These are phyloP conservation scores for Batrachochytrium dendrobatidis DNA, from an alignment of 371 early-diverging fungal species.

Conservation along the genomic window DNA sequence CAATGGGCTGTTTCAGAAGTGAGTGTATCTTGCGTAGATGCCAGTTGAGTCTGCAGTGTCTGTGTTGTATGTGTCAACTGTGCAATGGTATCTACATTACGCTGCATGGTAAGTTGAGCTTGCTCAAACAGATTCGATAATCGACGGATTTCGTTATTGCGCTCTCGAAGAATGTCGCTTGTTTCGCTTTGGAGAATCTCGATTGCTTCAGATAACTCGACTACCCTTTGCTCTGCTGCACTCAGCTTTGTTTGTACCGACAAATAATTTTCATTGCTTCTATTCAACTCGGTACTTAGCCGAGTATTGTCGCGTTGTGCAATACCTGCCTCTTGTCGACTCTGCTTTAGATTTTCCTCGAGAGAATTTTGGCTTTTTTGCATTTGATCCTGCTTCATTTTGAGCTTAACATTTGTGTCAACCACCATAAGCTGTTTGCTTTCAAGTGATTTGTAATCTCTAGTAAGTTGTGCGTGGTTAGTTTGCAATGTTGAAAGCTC, in stretches of 20 bases:
- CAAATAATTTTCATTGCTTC: slow-evolving; percentile 7
- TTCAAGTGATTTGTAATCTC: slow-evolving; percentile 20
- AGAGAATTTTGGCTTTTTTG: slow-evolving; percentile 10
- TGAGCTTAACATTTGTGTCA: slow-evolving; percentile 20
- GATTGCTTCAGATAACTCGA: slow-evolving; percentile 26
- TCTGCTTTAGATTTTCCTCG: slow-evolving; percentile 3
- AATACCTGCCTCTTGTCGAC: slow-evolving; percentile 8
- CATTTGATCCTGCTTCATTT: slow-evolving; percentile 11
- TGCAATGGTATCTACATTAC: slow-evolving; percentile 18
- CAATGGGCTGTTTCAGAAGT: slow-evolving; percentile 25
- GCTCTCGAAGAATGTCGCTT: slow-evolving; percentile 20
- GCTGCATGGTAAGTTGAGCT: slow-evolving; percentile 17
- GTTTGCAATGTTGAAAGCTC: slow-evolving; percentile 13
- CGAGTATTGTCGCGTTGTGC: slow-evolving; percentile 8
- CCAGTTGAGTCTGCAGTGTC: slow-evolving; percentile 22
- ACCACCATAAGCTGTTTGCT: slow-evolving; percentile 16
- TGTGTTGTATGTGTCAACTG: slow-evolving; percentile 20
- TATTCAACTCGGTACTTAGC: slow-evolving; percentile 10
- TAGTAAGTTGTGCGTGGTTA: slow-evolving; percentile 15
- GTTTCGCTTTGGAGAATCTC: slow-evolving; percentile 23
- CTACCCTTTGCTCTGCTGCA: slow-evolving; percentile 26
- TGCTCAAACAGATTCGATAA: slow-evolving; percentile 21
- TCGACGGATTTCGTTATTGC: slow-evolving; percentile 22
- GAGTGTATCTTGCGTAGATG: slow-evolving; percentile 21
- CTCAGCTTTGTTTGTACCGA: slow-evolving; percentile 33